These are phyloP conservation scores for Endoconidiophora laricicola DNA, from an alignment of 2,329 filamentous ascomycete genomes.

Conservation along the genomic window DNA sequence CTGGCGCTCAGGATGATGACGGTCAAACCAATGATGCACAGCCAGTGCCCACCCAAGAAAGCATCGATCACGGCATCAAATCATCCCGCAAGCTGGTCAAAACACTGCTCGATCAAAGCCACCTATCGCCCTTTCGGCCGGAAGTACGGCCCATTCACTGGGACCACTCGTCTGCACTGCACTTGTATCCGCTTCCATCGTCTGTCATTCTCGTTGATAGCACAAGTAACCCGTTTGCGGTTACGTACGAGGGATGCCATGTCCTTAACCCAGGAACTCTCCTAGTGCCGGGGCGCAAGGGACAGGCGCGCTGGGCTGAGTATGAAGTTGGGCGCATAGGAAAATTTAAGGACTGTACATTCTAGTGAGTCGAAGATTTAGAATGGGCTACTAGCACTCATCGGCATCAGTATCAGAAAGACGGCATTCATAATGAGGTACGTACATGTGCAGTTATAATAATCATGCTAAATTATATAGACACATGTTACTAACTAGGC, in stretches of 20 bases:
- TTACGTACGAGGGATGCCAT: constrained; percentile 90
- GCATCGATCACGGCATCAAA: constrained; percentile 32
- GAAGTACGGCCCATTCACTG: constrained; percentile 67
- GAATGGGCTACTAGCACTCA: not conserved
- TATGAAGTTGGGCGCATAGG: constrained; percentile 56
- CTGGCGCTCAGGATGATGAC: constrained; percentile 27
- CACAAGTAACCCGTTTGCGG: constrained; percentile 63
- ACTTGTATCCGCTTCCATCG: constrained; percentile 78
- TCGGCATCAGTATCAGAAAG: too few relatives aligned
- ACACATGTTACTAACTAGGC: too few relatives aligned
- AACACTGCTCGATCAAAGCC: constrained; percentile 79
- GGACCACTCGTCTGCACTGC: constrained; percentile 64
- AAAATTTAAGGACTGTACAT: constrained; percentile 43
- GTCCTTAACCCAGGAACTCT: constrained; percentile 83
- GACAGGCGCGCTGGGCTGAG: constrained; percentile 69
- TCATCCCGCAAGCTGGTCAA: constrained; percentile 68
- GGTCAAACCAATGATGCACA: constrained; percentile 15
- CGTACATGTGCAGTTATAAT: too few relatives aligned
- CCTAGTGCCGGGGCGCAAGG: constrained; percentile 50
- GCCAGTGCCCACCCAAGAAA: constrained; percentile 7
- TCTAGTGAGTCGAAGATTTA: constrained; percentile 22
- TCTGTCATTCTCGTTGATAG: constrained; percentile 69
- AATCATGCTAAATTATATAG: too few relatives aligned
- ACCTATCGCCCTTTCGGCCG: constrained; percentile 75
- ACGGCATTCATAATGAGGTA: too few relatives aligned